Evolutionary conservation across 2,329 filamentous ascomycete species (phyloP).

Genomic region (Drechslerella coelobrocha): DNA sequence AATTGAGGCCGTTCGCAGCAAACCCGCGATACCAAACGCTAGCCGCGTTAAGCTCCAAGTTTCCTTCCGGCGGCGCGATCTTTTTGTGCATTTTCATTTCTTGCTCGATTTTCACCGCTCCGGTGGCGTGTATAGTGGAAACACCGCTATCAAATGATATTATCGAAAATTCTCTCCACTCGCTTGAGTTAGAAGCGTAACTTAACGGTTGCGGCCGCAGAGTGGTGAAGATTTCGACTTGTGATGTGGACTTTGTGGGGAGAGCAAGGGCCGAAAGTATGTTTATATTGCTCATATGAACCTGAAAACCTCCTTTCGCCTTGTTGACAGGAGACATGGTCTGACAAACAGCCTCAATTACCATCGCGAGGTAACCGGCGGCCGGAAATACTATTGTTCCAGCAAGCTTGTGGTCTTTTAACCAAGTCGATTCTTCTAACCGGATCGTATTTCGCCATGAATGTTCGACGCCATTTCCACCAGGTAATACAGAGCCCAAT

Average conservation of each 20-base stretch:
- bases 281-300: constrained; percentile 55
- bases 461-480: constrained; percentile 55
- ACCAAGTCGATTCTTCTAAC: constrained; percentile 60
- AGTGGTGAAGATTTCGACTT: constrained; percentile 15
- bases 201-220: constrained; percentile 15
- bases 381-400: constrained; percentile 60
- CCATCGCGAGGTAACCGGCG: constrained; percentile 61
- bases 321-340: not conserved
- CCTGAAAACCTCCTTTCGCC: not conserved
- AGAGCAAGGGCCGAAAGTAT: constrained; percentile 57
- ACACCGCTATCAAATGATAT: constrained; percentile 22
- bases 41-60: not conserved
- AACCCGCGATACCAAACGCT: constrained; percentile 52
- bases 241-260: constrained; percentile 11
- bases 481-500: constrained; percentile 16
- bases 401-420: constrained; percentile 60
- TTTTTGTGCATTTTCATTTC: not conserved
- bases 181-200: not conserved
- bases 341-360: constrained; percentile 58
- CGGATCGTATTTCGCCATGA: constrained; percentile 60
- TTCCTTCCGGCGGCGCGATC: not conserved
- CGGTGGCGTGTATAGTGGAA: constrained; percentile 10
- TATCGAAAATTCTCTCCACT: constrained; percentile 36
- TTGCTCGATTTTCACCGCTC: not conserved
- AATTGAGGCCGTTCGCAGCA: constrained; percentile 49